Conservation (phyloP, 257 asterid genomes). For the Fraxinus anomala region DNA sequence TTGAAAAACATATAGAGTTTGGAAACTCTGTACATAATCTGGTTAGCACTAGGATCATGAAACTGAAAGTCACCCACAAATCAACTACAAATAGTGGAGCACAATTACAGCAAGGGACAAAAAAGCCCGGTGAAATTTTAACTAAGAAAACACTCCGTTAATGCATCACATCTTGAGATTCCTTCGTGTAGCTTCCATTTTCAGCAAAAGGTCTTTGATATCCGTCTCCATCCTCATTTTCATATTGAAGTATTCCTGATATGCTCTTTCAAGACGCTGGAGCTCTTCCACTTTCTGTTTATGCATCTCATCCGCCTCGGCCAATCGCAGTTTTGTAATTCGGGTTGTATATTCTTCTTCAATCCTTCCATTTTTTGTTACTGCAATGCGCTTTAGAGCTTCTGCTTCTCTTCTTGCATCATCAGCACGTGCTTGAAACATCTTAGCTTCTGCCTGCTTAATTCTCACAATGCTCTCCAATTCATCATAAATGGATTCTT, state of each 20-base stretch:
- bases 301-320: constrained; percentile 88
- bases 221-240: constrained; percentile 92
- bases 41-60: not conserved
- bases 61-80: not conserved
- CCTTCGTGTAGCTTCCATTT: constrained; percentile 90
- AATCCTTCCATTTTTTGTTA: constrained; percentile 62
- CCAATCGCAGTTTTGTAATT: constrained; percentile 66
- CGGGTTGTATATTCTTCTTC: constrained; percentile 77
- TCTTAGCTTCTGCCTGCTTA: constrained; percentile 85
- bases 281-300: constrained; percentile 85
- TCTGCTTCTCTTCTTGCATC: constrained; percentile 93
- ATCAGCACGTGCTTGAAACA: constrained; percentile 90
- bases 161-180: constrained; percentile 41
- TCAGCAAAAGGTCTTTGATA: constrained; percentile 80
- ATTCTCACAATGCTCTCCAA: constrained; percentile 89
- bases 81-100: constrained; percentile 2
- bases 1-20: not conserved
- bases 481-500: constrained; percentile 76
- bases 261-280: constrained; percentile 62
- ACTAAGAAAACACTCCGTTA: constrained; percentile 11
- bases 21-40: not conserved
- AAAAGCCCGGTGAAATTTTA: not conserved
- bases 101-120: not conserved
- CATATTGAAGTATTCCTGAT: constrained; percentile 80
- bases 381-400: constrained; percentile 72